Evolutionary conservation across 106 monocot species (phyloP).

Genomic region (Dendrobium catenatum): DNA sequence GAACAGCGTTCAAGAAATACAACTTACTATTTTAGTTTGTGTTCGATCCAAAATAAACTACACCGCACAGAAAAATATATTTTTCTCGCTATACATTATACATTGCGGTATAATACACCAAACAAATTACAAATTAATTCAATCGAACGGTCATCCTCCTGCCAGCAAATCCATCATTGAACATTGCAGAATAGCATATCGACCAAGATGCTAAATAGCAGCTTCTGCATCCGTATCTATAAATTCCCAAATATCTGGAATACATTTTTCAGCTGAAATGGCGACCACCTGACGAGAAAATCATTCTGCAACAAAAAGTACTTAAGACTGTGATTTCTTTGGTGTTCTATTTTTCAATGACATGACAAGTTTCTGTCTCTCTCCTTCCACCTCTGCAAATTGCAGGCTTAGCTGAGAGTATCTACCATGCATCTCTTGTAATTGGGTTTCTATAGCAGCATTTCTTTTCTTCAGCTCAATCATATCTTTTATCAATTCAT

Average conservation of each 20-base stretch:
- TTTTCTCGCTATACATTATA: background rate
- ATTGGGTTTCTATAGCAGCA: conserved; percentile 56
- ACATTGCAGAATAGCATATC: background rate
- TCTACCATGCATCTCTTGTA: conserved; percentile 85
- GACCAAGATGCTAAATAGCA: too few relatives aligned
- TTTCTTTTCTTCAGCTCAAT: conserved; percentile 62
- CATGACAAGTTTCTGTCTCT: conserved; percentile 90
- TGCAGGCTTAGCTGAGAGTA: conserved; percentile 90
- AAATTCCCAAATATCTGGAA: background rate
- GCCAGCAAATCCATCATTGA: background rate
- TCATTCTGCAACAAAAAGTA: too few relatives aligned
- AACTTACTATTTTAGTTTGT: too few relatives aligned
- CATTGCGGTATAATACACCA: background rate
- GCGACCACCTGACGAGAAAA: too few relatives aligned
- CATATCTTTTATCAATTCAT: conserved; percentile 87
- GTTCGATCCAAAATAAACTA: too few relatives aligned
- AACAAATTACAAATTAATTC: background rate
- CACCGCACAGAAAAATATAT: background rate
- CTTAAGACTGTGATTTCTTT: conserved; percentile 22
- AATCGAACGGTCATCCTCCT: background rate
- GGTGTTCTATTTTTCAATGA: conserved; percentile 66
- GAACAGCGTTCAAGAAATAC: too few relatives aligned
- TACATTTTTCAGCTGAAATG: too few relatives aligned
- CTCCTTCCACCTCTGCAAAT: conserved; percentile 96
- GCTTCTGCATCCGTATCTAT: background rate